Evolutionary conservation across 805 yeast species (phyloP).

Genomic region (Tetrapisispora namnaoensis): DNA sequence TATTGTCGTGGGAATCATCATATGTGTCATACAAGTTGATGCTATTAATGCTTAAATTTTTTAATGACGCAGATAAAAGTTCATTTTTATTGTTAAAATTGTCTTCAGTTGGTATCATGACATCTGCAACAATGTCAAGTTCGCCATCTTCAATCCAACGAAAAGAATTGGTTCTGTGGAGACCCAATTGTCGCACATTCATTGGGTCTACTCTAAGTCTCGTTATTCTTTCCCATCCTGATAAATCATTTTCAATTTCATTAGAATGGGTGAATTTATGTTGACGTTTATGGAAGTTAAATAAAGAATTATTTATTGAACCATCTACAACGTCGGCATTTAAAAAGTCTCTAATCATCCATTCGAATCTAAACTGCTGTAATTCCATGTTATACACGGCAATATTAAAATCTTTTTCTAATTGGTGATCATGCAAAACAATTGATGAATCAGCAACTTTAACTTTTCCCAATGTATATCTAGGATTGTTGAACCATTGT

Average conservation of each 20-base stretch:
- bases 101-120: slow-evolving; percentile 46
- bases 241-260: slow-evolving; percentile 29
- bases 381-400: slow-evolving; percentile 58
- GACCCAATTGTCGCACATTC: slow-evolving; percentile 30
- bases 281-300: slow-evolving; percentile 69
- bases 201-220: slow-evolving; percentile 36
- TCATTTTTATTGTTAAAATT: slow-evolving; percentile 5
- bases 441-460: slow-evolving; percentile 27
- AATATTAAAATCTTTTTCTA: slow-evolving; percentile 29
- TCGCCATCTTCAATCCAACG: slow-evolving; percentile 69
- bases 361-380: slow-evolving; percentile 47
- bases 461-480: slow-evolving; percentile 37
- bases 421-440: slow-evolving; percentile 16
- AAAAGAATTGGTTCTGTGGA: slow-evolving; percentile 35
- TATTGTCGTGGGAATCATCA: neutral
- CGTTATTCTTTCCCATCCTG: slow-evolving; percentile 43
- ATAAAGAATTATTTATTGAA: slow-evolving; percentile 62
- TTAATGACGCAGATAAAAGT: neutral
- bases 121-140: slow-evolving; percentile 60
- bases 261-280: slow-evolving; percentile 40
- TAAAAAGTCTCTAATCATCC: slow-evolving; percentile 55
- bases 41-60: neutral
- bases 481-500: slow-evolving; percentile 26
- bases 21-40: neutral
- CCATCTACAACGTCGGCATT: slow-evolving; percentile 66